A percentile compares a stretch with the other conserved stretches of the same genome.
phyloP scores from a whole-genome alignment of 2,329 filamentous ascomycete species.

The Arthroderma uncinatum region DNA sequence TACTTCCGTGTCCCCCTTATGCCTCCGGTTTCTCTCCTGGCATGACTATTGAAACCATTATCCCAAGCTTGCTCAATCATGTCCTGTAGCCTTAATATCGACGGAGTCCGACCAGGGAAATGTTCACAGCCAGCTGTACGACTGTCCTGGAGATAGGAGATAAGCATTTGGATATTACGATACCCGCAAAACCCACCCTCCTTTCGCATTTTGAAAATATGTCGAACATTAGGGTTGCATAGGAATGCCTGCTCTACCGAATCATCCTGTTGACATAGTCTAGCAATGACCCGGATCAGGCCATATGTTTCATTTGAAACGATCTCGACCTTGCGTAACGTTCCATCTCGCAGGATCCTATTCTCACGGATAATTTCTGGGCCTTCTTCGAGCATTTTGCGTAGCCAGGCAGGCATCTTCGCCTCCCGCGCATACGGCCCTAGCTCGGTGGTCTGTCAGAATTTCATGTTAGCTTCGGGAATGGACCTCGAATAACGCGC shows the following conservation, averaged over 20 bases:
- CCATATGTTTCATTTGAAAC: constrained; percentile 41
- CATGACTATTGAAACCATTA: constrained; percentile 62
- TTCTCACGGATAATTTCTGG: constrained; percentile 47
- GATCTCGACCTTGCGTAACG: constrained; percentile 30
- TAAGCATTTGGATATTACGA: constrained; percentile 84
- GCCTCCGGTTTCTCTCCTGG: constrained; percentile 71
- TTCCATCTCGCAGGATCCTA: constrained; percentile 36
- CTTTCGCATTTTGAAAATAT: constrained; percentile 68
- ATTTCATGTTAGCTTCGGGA: background rate
- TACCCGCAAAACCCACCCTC: constrained; percentile 94
- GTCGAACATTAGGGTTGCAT: constrained; percentile 62
- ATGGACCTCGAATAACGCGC: background rate
- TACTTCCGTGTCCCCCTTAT: constrained; percentile 85
- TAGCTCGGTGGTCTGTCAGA: constrained; percentile 46
- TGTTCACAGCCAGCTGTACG: constrained; percentile 46
- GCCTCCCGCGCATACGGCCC: constrained; percentile 63
- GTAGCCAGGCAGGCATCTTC: constrained; percentile 61
- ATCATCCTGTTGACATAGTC: constrained; percentile 53
- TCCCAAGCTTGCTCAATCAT: constrained; percentile 85
- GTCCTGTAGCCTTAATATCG: constrained; percentile 73
- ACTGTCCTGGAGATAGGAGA: constrained; percentile 61
- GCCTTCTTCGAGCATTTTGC: constrained; percentile 49
- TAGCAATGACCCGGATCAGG: constrained; percentile 51
- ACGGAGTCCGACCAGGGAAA: constrained; percentile 55
- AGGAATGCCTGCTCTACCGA: constrained; percentile 62